Percentiles rank a stretch among this genome's conserved stretches.
Evolutionary conservation across 306 rosid genomes (phyloP).

Genomic region (Medicago lupulina): DNA sequence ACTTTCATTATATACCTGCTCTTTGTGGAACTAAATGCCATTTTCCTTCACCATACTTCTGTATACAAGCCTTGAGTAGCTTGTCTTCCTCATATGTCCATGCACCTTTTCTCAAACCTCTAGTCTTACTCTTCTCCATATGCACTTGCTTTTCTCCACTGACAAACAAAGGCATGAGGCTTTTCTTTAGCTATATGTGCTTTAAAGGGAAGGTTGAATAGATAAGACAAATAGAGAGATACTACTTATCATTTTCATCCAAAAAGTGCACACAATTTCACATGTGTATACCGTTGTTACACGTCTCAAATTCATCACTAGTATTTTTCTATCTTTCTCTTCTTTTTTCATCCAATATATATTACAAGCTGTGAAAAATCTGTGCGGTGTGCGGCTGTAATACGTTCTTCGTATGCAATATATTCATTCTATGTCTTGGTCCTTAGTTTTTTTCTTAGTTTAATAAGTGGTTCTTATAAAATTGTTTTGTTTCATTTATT

Average conservation of each 20-base stretch:
- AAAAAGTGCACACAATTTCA: neutral
- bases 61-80: neutral
- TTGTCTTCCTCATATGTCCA: constrained; percentile 26
- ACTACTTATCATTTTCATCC: neutral
- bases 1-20: neutral
- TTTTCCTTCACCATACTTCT: constrained; percentile 14
- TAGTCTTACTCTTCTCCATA: neutral
- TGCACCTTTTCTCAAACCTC: constrained; percentile 11
- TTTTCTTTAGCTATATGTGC: neutral
- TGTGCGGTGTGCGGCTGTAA: neutral
- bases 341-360: neutral
- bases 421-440: no score
- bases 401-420: neutral
- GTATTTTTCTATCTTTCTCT: neutral
- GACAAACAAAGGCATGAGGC: neutral
- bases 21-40: constrained; percentile 23
- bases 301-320: neutral
- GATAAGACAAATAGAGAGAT: neutral
- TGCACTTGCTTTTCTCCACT: neutral
- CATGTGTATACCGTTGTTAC: neutral
- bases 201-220: neutral
- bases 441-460: neutral
- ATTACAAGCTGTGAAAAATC: neutral
- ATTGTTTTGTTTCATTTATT: neutral
- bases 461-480: no score